Base-by-base conservation (phyloP, 177 flowering plant species). In the Vitis hybrid region DNA sequence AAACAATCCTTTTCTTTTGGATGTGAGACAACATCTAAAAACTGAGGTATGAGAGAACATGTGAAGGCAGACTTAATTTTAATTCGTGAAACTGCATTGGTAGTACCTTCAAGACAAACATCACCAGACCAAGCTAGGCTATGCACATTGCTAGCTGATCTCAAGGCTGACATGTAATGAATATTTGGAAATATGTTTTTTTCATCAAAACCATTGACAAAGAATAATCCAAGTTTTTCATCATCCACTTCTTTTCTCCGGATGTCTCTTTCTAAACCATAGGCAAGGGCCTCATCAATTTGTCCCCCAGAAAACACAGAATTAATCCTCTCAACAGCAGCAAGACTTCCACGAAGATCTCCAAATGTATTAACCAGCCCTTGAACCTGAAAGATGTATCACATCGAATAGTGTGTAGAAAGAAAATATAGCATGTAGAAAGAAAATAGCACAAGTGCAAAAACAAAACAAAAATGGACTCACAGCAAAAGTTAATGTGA, bases 401-500 rank as follows among this genome's bases (percentile, higher is more conserved):
- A 50, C 21, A 57, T 76, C 48, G 68, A 58, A 73, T 59, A 58
- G 64, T 53, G 74, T 24, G 14, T 27, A 48, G 59, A 64, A 73
- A 55, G 58, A 57, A 64, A 66, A 69, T 27, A 61, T 59, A 58
- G 64, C 58, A 77, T 24, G 14, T 35, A 48, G 59, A 64, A 73
- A 55, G 58, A 58, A 64, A 66, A 69, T 27, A 58, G 55, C 53
- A 71, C 50, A 17, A 24, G 9, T 56, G 12, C 3, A 13, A 35
- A 0, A 20, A 54, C 17, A 27, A 13, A 62, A 46, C 9, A 53
- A 32, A 69, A 58, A 61, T 61, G 73, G 59, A 84, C 97, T 92
- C 78, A 94, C 99, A 68, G 97, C 97, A 85, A 94, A 94, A 18
- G 99, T 94, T 63, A 94, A 74, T 30, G 97, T 94, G 81, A 94